phyloP scores from a whole-genome alignment of 768 basidiomycete species.

The Termitomyces sp. region DNA sequence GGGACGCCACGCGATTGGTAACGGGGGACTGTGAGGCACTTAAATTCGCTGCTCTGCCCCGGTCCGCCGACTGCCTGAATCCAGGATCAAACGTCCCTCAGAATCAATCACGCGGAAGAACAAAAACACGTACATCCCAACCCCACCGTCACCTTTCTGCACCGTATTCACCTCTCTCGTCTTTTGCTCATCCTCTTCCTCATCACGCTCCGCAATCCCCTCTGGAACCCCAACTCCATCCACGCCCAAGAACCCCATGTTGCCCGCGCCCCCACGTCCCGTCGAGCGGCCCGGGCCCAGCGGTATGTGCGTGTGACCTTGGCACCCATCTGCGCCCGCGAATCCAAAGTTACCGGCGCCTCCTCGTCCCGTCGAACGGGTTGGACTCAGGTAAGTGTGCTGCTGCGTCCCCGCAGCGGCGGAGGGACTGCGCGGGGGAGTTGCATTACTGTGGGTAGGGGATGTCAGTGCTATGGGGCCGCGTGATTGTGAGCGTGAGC shows the following conservation, averaged over 20 bases:
- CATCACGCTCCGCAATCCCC: not conserved
- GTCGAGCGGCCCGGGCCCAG: conserved; percentile 5
- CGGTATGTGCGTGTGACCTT: not conserved
- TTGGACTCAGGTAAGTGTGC: not conserved
- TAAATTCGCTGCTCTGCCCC: not conserved
- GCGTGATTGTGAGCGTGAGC: conserved; percentile 41
- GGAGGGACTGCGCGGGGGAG: not conserved
- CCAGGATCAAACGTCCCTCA: not conserved
- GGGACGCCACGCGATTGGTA: not conserved
- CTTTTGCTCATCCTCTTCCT: not conserved
- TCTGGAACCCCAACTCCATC: not conserved
- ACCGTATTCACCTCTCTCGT: not conserved
- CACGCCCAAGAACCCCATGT: conserved; percentile 1
- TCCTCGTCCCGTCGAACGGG: not conserved
- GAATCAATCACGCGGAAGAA: not conserved
- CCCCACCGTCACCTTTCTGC: not conserved
- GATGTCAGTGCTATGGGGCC: not conserved
- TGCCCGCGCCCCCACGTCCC: conserved; percentile 17
- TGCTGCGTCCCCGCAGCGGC: not conserved
- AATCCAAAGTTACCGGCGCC: not conserved
- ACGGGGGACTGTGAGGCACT: not conserved
- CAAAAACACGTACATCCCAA: not conserved
- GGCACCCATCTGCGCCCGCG: not conserved
- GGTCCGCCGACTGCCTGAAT: not conserved
- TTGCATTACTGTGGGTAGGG: not conserved